Percentiles rank a stretch among this genome's conserved stretches.
Evolutionary conservation across 2,329 filamentous ascomycete genomes (phyloP).

Genomic region (Alternaria sp.): DNA sequence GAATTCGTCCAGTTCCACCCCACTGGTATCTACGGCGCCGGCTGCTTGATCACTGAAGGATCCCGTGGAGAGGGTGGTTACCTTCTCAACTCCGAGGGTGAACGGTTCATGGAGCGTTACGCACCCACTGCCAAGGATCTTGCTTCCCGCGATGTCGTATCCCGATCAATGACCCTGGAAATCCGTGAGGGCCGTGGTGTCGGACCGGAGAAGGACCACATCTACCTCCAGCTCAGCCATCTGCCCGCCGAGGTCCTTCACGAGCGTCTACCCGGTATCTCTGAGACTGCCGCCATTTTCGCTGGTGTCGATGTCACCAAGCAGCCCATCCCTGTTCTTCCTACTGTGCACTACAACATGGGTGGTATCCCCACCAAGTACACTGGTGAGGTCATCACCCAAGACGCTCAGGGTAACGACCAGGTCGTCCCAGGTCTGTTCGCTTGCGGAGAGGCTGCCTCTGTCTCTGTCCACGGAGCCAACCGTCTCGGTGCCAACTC

Average conservation of each 20-base stretch:
- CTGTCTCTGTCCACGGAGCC: conserved; percentile 96
- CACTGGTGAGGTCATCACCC: conserved; percentile 92
- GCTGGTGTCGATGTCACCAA: conserved; percentile 95
- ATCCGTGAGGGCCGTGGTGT: conserved; percentile 98
- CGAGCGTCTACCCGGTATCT: conserved; percentile 97
- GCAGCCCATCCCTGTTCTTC: conserved; percentile 94
- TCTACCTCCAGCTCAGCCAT: conserved; percentile 97
- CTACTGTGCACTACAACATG: conserved; percentile 99
- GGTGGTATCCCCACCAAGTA: conserved; percentile 98
- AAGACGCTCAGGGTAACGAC: conserved; percentile 86
- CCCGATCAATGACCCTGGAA: conserved; percentile 97
- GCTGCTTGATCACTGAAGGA: conserved; percentile 94
- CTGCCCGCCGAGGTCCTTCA: conserved; percentile 89
- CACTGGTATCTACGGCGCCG: conserved; percentile 97
- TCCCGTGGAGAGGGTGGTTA: conserved; percentile 98
- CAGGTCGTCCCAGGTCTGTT: conserved; percentile 94
- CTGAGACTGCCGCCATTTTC: conserved; percentile 97
- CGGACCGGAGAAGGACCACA: conserved; percentile 96
- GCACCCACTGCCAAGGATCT: conserved; percentile 98
- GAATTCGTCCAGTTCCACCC: conserved; percentile 99
- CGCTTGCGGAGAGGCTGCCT: conserved; percentile 95
- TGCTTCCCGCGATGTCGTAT: conserved; percentile 93
- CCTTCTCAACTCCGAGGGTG: conserved; percentile 95
- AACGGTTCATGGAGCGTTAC: conserved; percentile 99
- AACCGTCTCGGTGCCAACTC: conserved; percentile 99